Base-by-base conservation (phyloP, 352 stramenopile species). In the Phytophthora pini region DNA sequence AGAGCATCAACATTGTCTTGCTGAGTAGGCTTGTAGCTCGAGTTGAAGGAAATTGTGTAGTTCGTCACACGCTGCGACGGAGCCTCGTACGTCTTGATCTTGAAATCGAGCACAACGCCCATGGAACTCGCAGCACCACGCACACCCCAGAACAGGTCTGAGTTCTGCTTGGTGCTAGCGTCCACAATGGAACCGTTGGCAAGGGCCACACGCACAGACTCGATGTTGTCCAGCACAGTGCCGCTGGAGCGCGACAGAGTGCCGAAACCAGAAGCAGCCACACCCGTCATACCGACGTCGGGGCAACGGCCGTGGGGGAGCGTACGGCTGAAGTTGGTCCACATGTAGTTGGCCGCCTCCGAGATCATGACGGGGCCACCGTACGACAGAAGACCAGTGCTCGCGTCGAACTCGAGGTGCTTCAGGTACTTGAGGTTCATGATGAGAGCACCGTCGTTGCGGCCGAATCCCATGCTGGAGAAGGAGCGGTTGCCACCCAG, bases 331-430 rank as follows among this genome's bases (percentile, higher is more conserved):
- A 34, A n/a, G 34, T 49, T 39, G 1, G 52, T 62, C 56, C 56
- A 72, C 63, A 67, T 47, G 50, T 51, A 61, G 29, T 72, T 50
- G 5, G 40, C 57, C 4, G 63, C 46, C 44, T 72, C 63, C 36
- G 63, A 72, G n/a, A 72, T 72, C 63, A 62, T 72, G 31, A 72
- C 63, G 50, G 63, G 63, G 3, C 63, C 63, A 32, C 63, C 63
- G 44, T 67, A 72, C 29, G 63, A 72, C 10, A 72, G 63, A 6
- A 72, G 39, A 2, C 45, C 7, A 22, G 63, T 72, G 5, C 24
- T 53, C 31, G 29, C 45, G 22, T 72, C 63, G 40, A 52, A 72
- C 29, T 72, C 12, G 5, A 67, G 29, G 10, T 67, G 50, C 63
- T 62, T 67, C 29, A 72, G 10, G 44, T 45, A 6, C 56, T 67